Conservation (phyloP, 495 filamentous ascomycete genomes). For the Durotheca rogersii region DNA sequence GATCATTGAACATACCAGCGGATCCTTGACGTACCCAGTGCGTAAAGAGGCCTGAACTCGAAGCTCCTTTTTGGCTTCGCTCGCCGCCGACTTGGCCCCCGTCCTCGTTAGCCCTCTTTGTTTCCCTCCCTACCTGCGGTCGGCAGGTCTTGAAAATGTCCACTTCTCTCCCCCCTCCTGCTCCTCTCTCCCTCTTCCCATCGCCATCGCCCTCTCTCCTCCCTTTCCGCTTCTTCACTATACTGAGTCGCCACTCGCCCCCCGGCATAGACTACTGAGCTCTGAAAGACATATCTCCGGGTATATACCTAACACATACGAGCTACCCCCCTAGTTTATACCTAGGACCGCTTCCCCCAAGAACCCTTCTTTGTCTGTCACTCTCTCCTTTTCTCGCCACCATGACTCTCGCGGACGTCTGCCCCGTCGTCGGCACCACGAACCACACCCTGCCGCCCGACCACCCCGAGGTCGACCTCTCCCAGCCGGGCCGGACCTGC, state of each 20-base stretch:
- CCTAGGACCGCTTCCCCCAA: background rate
- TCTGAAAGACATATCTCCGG: no score
- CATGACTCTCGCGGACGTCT: slow-evolving; percentile 37
- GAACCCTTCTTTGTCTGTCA: no score
- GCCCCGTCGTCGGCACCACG: slow-evolving; percentile 48
- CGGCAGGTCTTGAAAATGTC: no score
- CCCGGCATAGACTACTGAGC: no score
- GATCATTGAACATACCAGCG: slow-evolving; percentile 9
- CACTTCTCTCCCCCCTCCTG: background rate
- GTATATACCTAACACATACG: no score
- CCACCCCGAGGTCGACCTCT: slow-evolving; percentile 47
- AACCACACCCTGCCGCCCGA: slow-evolving; percentile 46
- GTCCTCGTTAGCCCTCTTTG: slow-evolving; percentile 11
- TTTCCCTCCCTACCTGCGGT: background rate
- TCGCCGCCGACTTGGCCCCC: background rate
- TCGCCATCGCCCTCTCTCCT: background rate
- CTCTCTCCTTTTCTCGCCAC: no score
- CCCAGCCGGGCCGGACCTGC: slow-evolving; percentile 44
- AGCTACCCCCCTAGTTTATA: background rate
- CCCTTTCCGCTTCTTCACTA: background rate
- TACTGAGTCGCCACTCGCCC: background rate
- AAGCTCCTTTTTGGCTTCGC: background rate
- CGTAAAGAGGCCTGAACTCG: background rate
- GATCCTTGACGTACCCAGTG: slow-evolving; percentile 21
- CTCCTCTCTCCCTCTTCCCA: slow-evolving; percentile 1